Evolutionary conservation across 352 stramenopile genomes (phyloP), one percentile per base, ranked within the genome.

Genomic region (Saprolegnia diclina): DNA sequence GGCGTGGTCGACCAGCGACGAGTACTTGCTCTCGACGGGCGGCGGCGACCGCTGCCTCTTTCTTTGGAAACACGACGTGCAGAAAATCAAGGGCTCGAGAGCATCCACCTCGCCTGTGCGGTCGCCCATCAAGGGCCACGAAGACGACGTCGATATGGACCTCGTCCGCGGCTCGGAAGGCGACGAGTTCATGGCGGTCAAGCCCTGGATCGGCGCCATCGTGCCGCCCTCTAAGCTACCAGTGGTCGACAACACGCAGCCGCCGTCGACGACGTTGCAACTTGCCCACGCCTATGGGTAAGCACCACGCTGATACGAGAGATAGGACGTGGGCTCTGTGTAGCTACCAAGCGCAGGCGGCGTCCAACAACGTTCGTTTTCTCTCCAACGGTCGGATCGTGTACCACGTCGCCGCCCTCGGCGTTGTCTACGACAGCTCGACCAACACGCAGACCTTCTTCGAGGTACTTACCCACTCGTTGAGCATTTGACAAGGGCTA

Each of bases 151-250:
- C 4, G 40, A 74, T 29, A 46, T 48, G 18, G 71, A 13, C 32
- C 19, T 63, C 2, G 11, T 64, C 13, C 35, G 37, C 19, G 26
- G n/a, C 26, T 14, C 26, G 11, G 19, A 50, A 64, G 89, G 89
- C 0, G 89, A 96, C 67, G 85, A 96, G 67, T 97, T 97, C 44
- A 92, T 96, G 88, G 89, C 89, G 7, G 83, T 96, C 11, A 92
- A 93, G 53, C 89, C 89, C 4, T 97, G 88, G 86, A 57, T 96
- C 7, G 89, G 89, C 9, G 82, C 86, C 0, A 88, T 96, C 11
- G 83, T 94, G 0, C 67, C 83, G 1, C 89, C 89, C n/a, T 80
- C 81, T 10, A 80, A 42, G 7, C 64, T 61, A 32, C 44, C 52
- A 26, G 18, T 64, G 13, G 63, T 69, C 5, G 59, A 68, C 37